A percentile compares a stretch with the other conserved stretches of the same genome.
These are phyloP conservation scores for Claviceps arundinis DNA, from an alignment of 2,329 filamentous ascomycete genomes.

Conservation along the genomic window DNA sequence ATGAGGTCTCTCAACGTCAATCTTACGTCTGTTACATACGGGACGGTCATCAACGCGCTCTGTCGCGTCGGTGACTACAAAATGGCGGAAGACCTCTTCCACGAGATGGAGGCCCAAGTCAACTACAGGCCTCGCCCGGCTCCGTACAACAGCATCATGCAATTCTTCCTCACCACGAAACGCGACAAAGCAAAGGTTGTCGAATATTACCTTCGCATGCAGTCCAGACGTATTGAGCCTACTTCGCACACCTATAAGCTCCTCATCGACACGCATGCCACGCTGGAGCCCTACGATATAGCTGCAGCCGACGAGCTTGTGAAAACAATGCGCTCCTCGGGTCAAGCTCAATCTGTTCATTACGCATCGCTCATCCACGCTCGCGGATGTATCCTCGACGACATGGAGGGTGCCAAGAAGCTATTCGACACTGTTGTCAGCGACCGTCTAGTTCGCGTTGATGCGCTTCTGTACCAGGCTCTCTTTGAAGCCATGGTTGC, in stretches of 20 bases:
- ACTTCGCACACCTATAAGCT: conserved; percentile 97
- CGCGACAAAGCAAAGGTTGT: conserved; percentile 90
- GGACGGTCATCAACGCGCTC: conserved; percentile 93
- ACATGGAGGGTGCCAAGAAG: conserved; percentile 68
- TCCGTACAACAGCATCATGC: conserved; percentile 98
- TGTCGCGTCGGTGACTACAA: conserved; percentile 96
- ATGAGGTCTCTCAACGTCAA: conserved; percentile 90
- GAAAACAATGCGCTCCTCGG: conserved; percentile 59
- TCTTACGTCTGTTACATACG: conserved; percentile 94
- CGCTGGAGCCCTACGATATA: conserved; percentile 85
- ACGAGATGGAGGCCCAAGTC: conserved; percentile 97
- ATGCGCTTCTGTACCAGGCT: conserved; percentile 86
- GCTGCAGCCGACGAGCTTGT: conserved; percentile 73
- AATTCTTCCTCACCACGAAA: conserved; percentile 97
- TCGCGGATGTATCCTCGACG: conserved; percentile 84
- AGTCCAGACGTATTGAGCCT: conserved; percentile 69
- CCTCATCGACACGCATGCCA: conserved; percentile 87
- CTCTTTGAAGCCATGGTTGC: conserved; percentile 96
- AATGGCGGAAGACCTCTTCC: conserved; percentile 93
- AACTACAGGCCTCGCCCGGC: conserved; percentile 98
- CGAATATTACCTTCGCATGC: conserved; percentile 91
- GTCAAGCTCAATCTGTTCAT: conserved; percentile 83
- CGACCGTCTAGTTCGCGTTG: conserved; percentile 52
- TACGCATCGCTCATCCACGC: conserved; percentile 94
- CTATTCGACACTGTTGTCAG: conserved; percentile 72